Evolutionary conservation across 1,284 basidiomycete genomes (phyloP), one percentile per base, ranked within the genome.

Genomic region (Volvariella surrecta): DNA sequence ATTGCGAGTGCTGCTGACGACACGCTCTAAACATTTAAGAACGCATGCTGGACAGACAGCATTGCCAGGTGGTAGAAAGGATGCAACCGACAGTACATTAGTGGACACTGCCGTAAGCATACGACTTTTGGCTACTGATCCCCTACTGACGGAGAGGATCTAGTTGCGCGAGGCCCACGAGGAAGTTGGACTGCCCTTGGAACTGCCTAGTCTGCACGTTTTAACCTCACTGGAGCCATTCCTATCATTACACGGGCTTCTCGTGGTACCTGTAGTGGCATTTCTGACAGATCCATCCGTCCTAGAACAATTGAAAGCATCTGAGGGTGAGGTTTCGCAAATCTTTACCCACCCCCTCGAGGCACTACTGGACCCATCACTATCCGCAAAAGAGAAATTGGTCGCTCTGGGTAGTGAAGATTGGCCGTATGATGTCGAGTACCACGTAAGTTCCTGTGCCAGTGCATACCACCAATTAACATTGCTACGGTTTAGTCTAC

Each of bases 111-210:
- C 90, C 11, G 89, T 92, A 48, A 43, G 66, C 61, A 18, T n/a
- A 42, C 24, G 38, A 28, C 16, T 3, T 38, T 15, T 44, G 31
- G 15, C n/a, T 19, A 28, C 35, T 15, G n/a, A n/a, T n/a, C n/a
- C n/a, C n/a, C n/a, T n/a, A n/a, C n/a, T n/a, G n/a, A n/a, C n/a
- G n/a, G n/a, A n/a, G n/a, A n/a, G n/a, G 11, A 28, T 21, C 11
- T 53, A 91, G 88, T 72, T 74, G 37, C 71, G 89, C 48, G 89
- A 93, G 63, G 90, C 89, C 0, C 59, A 76, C 48, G 89, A 93
- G 62, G 90, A 93, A 64, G 82, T 90, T 11, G 75, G 62, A 1
- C 67, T 93, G 0, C 82, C 88, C 0, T 56, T 76, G 1, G 48
- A 67, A 43, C 73, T 72, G 37, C 71, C 78, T 0, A 58, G 73